These are phyloP conservation scores for Phlyctochytrium planicorne DNA, from an alignment of 192 early-diverging fungal genomes.

Conservation along the genomic window DNA sequence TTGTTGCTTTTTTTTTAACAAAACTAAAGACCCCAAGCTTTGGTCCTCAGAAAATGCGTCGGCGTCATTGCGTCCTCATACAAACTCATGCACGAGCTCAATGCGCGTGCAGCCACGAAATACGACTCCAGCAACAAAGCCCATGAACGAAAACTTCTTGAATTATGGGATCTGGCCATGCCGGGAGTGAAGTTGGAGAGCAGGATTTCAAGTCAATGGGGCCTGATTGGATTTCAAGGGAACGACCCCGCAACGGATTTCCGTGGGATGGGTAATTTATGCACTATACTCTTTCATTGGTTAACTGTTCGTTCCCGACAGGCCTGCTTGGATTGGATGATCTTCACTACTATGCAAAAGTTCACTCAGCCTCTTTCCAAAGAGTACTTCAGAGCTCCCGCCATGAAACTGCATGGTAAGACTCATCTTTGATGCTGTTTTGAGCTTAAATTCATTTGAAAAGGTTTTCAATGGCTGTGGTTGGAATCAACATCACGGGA, in stretches of 20 bases:
- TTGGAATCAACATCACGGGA: conserved; percentile 76
- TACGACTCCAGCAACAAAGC: conserved; percentile 57
- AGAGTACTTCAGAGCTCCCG: conserved; percentile 59
- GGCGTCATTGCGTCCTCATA: conserved; percentile 50
- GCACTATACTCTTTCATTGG: not conserved
- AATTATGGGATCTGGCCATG: conserved; percentile 38
- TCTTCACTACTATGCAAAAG: conserved; percentile 62
- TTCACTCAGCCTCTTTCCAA: conserved; percentile 52
- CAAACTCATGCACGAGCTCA: conserved; percentile 56
- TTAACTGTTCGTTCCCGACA: conserved; percentile 6
- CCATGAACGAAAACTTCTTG: conserved; percentile 62
- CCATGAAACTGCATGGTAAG: conserved; percentile 62
- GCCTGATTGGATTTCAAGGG: conserved; percentile 80
- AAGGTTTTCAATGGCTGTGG: conserved; percentile 78
- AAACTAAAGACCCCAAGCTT: conserved; percentile 44
- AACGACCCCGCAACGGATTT: conserved; percentile 83
- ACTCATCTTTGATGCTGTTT: not conserved
- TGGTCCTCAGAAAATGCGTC: conserved; percentile 53
- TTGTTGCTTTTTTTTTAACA: not conserved
- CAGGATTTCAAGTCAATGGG: conserved; percentile 20
- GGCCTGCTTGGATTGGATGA: conserved; percentile 75
- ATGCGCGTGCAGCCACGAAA: conserved; percentile 55
- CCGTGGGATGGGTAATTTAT: conserved; percentile 70
- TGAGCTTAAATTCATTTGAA: not conserved
- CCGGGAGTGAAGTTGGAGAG: not conserved